These are phyloP conservation scores for Cephalotrichum gorgonifer DNA, from an alignment of 2,329 filamentous ascomycete species.

Conservation along the genomic window DNA sequence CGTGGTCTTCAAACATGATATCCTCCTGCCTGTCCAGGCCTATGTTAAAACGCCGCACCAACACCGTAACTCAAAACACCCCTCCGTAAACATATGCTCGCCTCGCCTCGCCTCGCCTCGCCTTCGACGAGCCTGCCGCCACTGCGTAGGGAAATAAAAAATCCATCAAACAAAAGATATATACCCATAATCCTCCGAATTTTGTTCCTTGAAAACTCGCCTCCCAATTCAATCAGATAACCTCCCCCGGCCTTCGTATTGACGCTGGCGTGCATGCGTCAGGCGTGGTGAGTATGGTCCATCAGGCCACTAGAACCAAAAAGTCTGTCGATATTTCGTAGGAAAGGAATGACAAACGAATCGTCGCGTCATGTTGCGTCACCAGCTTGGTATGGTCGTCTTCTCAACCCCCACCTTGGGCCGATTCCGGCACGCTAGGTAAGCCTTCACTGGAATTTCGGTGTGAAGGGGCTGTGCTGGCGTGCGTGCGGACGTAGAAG, in stretches of 20 bases:
- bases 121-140: background rate
- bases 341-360: background rate
- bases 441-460: background rate
- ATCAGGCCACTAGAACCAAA: background rate
- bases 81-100: background rate
- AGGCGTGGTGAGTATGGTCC: background rate
- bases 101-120: too few relatives aligned
- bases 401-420: background rate
- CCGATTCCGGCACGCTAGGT: background rate
- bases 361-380: slow-evolving; percentile 2
- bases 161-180: background rate
- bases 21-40: background rate
- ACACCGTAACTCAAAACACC: background rate
- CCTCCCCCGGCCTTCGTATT: background rate
- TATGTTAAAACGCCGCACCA: background rate
- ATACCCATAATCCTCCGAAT: too few relatives aligned
- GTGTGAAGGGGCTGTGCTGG: background rate
- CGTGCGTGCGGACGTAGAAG: background rate
- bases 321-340: background rate
- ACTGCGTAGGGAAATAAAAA: background rate
- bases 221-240: background rate
- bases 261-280: background rate
- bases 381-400: background rate
- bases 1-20: background rate
- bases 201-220: background rate